Evolutionary conservation across 2,329 filamentous ascomycete species (phyloP).

Genomic region (Sclerotinia trifoliorum): DNA sequence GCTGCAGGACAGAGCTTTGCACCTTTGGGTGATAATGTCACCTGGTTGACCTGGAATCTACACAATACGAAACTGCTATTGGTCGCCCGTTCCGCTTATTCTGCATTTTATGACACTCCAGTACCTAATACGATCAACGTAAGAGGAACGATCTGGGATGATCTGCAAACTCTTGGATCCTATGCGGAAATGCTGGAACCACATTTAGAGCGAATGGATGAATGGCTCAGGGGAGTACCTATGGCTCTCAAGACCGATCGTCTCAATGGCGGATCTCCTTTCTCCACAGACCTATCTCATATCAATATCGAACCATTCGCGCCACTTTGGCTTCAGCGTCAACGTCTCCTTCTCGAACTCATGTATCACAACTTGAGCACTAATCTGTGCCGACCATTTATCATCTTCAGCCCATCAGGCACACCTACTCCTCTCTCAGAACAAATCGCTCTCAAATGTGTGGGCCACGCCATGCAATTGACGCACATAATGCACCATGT

Average conservation of each 20-base stretch:
- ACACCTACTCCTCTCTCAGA: slow-evolving; percentile 34
- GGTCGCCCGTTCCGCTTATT: slow-evolving; percentile 37
- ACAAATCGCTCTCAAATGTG: slow-evolving; percentile 36
- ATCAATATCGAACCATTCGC: slow-evolving; percentile 41
- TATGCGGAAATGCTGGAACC: slow-evolving; percentile 37
- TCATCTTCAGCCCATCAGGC: slow-evolving; percentile 39
- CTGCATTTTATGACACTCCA: slow-evolving; percentile 37
- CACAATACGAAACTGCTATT: slow-evolving; percentile 40
- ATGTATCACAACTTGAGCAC: slow-evolving; percentile 45
- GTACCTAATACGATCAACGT: slow-evolving; percentile 31
- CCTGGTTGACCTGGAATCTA: slow-evolving; percentile 39
- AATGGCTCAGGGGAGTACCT: slow-evolving; percentile 43
- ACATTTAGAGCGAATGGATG: slow-evolving; percentile 35
- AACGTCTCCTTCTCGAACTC: slow-evolving; percentile 46
- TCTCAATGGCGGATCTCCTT: slow-evolving; percentile 36
- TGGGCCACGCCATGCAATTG: slow-evolving; percentile 42
- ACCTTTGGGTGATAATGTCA: slow-evolving; percentile 37
- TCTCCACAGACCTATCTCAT: slow-evolving; percentile 43
- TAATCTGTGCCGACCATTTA: slow-evolving; percentile 44
- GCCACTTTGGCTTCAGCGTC: slow-evolving; percentile 46
- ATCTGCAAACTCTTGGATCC: slow-evolving; percentile 37
- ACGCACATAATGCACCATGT: slow-evolving; percentile 44
- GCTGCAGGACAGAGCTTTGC: slow-evolving; percentile 37
- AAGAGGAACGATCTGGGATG: slow-evolving; percentile 35
- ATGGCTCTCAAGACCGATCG: slow-evolving; percentile 43